Evolutionary conservation across 495 filamentous ascomycete species (phyloP).

Genomic region (Aspergillus sparsus): DNA sequence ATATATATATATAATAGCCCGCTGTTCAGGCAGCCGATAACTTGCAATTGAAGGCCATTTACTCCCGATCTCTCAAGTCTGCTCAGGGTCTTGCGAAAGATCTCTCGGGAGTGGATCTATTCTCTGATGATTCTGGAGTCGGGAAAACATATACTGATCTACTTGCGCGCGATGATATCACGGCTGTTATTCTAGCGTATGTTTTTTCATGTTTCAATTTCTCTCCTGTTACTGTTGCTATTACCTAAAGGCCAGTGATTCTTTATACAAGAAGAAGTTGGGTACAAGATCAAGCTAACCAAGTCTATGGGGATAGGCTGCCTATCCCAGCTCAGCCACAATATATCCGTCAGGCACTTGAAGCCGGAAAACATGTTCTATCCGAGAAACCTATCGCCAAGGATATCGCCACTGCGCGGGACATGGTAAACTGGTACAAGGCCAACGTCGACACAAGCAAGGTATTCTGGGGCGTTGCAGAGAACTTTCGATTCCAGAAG

Average conservation of each 20-base stretch:
- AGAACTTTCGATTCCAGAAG: conserved; percentile 72
- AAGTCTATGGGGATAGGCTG: conserved; percentile 27
- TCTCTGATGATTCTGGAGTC: conserved; percentile 61
- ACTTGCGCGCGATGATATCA: conserved; percentile 63
- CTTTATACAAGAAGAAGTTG: too few relatives aligned
- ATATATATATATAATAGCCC: conserved; percentile 34
- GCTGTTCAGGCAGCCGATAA: conserved; percentile 48
- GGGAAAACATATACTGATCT: conserved; percentile 59
- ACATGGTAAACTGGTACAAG: conserved; percentile 64
- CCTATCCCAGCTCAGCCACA: conserved; percentile 41
- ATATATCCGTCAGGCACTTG: conserved; percentile 51
- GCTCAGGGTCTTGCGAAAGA: conserved; percentile 43
- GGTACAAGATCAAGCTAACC: not conserved
- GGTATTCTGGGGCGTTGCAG: conserved; percentile 65
- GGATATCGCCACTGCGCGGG: conserved; percentile 60
- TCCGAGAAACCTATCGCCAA: conserved; percentile 83
- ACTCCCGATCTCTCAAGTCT: conserved; percentile 59
- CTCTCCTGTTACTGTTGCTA: conserved; percentile 26
- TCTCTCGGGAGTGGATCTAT: conserved; percentile 50
- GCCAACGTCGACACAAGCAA: conserved; percentile 47
- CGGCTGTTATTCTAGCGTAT: conserved; percentile 68
- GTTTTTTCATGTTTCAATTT: conserved; percentile 31
- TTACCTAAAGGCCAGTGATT: not conserved
- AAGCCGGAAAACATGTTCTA: conserved; percentile 75
- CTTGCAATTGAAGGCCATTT: conserved; percentile 59